Base-by-base conservation (phyloP, 2,329 filamentous ascomycete genomes). In the Cladophialophora psammophila region DNA sequence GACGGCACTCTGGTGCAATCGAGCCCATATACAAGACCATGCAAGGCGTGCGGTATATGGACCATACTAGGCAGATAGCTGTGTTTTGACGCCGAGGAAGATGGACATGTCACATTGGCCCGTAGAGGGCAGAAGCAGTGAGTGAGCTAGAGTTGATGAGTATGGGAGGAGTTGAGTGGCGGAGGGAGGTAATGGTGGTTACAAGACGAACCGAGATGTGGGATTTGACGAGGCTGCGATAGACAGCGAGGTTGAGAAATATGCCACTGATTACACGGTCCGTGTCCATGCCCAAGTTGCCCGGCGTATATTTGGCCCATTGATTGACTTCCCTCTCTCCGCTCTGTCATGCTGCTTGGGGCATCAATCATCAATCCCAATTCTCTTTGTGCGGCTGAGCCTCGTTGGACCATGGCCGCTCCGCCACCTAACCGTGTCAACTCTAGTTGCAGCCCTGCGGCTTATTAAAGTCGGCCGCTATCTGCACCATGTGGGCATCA, bases 381-480 rank as follows among this genome's bases (percentile, higher is more conserved):
- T 50, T 50, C 45, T 26, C 45, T 50, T 1, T 3, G 10, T 18
- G 45, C 45, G 45, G 45, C 45, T 50, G 45, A 50, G 45, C 26
- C 45, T 50, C 18, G 18, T 50, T 50, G 45, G 45, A 18, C 18
- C 18, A 26, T n/a, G 45, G 18, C 18, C 1, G 45, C 45, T 26
- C 18, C 45, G 45, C 18, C 9, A 26, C 26, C 45, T 50, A 50
- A 50, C 45, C 18, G 20, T 10, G 45, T 12, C 18, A 7, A 4
- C 20, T 4, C 45, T 50, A 50, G 45, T 35, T 12, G 53, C 60
- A 45, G 50, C 60, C 50, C 40, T 55, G 20, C 18, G 18, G 57
- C 54, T 35, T 45, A 48, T 58, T 58, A 42, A 32, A 58, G 34
- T 45, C 56, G 35, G 57, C 18, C 31, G n/a, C 38, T 3, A 26